Base-by-base conservation (phyloP, 1,139 yeast genomes). In the Geotrichum cucujoidarum region DNA sequence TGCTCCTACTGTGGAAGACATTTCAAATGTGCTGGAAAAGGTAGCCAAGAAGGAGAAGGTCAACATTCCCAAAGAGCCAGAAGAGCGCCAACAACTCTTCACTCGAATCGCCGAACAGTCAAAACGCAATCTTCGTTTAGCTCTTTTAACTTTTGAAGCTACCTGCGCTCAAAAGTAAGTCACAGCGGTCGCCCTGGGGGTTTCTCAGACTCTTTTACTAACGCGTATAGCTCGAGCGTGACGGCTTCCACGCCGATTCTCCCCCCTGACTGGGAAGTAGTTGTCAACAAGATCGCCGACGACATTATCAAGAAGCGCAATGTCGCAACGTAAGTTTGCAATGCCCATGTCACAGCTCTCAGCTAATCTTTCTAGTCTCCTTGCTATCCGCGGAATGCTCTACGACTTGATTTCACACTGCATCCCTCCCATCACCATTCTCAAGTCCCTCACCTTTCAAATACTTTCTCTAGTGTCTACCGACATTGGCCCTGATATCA, bases 391-490 rank as follows among this genome's bases (percentile, higher is more conserved):
- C 62, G 77, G 85, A 3, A 76, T 79, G 0, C 72, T 87, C 50
- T 92, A 94, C 66, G 97, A 92, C 62, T 71, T 92, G 38, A 69
- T 92, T 41, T 80, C 97, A 0, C 98, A 92, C 66, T 90, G 97
- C 58, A 89, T 94, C 42, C 97, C 98, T 1, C 83, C 97, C 1
- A 75, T 82, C 51, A 71, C 80, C 17, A 82, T 92, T 25, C 70
- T 92, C 57, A 88, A 86, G 38, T 80, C 76, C 16, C 68, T 90
- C 48, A 69, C 83, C 29, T 76, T 82, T 56, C 75, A 77, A 40
- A 68, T 90, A 51, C 63, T 89, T 57, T 60, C 62, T 22, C 64
- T 53, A 44, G 71, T 75, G 27, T 70, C 70, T 29, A 68, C 68
- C 11, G 58, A 59, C 0, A 68, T 75, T 2, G 75, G 79, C 33